A percentile compares a stretch with the other conserved stretches of the same genome.
Conservation (phyloP, 2,329 filamentous ascomycete genomes). For the Ceratocystis diversiconidia region DNA sequence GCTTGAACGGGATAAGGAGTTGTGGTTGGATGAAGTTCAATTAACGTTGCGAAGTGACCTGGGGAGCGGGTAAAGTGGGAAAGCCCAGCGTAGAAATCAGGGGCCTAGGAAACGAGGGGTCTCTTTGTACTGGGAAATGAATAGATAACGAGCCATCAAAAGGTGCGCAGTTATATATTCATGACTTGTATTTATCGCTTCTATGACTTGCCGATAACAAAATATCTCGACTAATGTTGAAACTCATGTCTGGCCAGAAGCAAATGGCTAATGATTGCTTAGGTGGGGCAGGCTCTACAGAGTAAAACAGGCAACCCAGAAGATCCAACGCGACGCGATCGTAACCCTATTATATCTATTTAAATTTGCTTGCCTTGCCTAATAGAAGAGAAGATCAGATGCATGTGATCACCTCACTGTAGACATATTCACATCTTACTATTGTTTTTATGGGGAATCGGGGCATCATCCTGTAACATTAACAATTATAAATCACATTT, state of each 20-base stretch:
- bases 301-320: not conserved
- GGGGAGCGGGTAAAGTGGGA: not conserved
- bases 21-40: not conserved
- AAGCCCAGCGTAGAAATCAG: not conserved
- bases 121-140: not conserved
- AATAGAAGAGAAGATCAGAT: no score
- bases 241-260: not conserved
- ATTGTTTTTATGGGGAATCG: no score
- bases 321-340: not conserved
- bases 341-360: not conserved
- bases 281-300: not conserved
- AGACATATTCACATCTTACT: no score
- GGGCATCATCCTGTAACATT: no score
- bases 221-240: not conserved
- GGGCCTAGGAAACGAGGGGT: not conserved
- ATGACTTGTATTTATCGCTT: not conserved
- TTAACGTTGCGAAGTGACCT: not conserved
- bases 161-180: not conserved
- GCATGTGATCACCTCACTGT: no score
- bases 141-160: not conserved
- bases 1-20: not conserved
- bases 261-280: not conserved
- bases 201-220: not conserved
- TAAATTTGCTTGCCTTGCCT: not conserved
- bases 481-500: no score